Evolutionary conservation across 1,284 basidiomycete species (phyloP), one percentile per base, ranked within the genome.

Genomic region (Malassezia sp.): DNA sequence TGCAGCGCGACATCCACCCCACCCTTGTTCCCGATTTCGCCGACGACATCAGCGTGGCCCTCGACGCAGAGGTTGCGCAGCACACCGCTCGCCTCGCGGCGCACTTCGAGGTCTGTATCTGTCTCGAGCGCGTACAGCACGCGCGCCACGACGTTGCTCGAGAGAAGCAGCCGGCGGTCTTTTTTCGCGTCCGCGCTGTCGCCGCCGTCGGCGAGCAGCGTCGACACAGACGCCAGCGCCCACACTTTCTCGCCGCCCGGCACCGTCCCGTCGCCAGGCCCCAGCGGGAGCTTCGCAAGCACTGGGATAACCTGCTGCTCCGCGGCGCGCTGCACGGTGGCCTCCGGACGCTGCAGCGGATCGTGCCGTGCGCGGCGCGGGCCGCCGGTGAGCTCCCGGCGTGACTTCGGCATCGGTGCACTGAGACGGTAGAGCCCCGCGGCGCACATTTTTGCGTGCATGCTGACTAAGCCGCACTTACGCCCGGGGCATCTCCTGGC

Each of bases 1-100:
- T 40, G 39, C 3, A 66, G 56, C n/a, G 59, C 50, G 9, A 47
- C 39, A 5, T 55, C 42, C 1, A 62, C 27, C 18, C 50, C 56
- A 12, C 55, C 58, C 31, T 66, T 58, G 46, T 58, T 54, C 28
- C 53, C 61, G 10, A 66, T 32, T 43, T 59, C 45, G 32, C 48
- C 57, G 21, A 60, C 38, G 18, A 55, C 53, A 20, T 57, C 57
- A 30, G 51, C 43, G 28, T 57, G 55, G 5, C 58, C 56, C 22
- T 67, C 60, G 32, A 70, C 53, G 41, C 65, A 67, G 28, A 70
- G 51, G 32, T 67, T 70, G 34, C 65, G 58, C n/a, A 70, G 54
- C 2, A 58, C 59, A 17, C 65, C 63, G 26, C 59, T 58, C 7
- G 67, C 67, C 50, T 66, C 65, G n/a, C 54, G 45, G 32, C 59